Evolutionary conservation across 2,329 filamentous ascomycete genomes (phyloP).

Genomic region (Hirsutella thompsonii): DNA sequence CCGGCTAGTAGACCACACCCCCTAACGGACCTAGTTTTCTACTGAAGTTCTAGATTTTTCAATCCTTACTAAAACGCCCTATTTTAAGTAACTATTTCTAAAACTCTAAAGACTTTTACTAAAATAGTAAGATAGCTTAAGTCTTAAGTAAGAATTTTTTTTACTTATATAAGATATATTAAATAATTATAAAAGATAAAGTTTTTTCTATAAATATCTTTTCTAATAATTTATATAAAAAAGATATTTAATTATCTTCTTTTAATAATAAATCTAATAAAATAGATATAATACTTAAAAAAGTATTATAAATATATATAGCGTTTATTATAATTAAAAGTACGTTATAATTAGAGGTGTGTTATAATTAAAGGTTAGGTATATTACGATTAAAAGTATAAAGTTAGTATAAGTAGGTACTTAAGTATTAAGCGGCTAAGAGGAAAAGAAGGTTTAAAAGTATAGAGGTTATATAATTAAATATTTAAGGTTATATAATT

Average conservation of each 20-base stretch:
- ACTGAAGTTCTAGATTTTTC: too few relatives aligned
- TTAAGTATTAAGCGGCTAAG: neutral
- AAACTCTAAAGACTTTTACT: neutral
- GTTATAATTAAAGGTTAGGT: too few relatives aligned
- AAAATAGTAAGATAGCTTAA: neutral
- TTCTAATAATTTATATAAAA: neutral
- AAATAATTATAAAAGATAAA: neutral
- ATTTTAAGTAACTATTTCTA: too few relatives aligned
- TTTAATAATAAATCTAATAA: neutral
- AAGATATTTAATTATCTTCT: neutral
- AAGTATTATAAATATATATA: neutral
- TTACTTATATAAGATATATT: too few relatives aligned
- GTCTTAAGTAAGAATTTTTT: neutral
- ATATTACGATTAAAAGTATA: neutral
- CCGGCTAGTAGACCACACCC: too few relatives aligned
- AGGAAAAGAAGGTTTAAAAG: too few relatives aligned
- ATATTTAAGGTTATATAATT: neutral
- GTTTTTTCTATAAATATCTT: neutral
- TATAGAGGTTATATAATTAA: neutral
- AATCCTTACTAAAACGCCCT: too few relatives aligned
- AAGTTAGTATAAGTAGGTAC: neutral
- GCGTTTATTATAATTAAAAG: neutral
- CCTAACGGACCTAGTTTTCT: too few relatives aligned
- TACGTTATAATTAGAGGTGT: neutral
- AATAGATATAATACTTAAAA: too few relatives aligned